These are phyloP conservation scores for Solanum chmielewskii DNA, from an alignment of 257 asterid genomes.

Conservation along the genomic window DNA sequence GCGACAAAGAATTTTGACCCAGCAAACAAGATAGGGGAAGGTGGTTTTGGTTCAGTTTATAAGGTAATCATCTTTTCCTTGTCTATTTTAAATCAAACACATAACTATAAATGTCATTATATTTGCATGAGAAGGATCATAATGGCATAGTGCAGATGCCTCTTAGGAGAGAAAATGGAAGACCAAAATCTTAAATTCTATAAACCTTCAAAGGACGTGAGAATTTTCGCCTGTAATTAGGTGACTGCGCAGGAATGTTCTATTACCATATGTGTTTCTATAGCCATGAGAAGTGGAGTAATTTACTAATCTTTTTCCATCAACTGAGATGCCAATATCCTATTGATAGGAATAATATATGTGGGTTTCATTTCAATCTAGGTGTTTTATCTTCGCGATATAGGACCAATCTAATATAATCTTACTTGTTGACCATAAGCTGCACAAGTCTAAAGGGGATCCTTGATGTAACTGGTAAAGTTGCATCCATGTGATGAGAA, in stretches of 20 bases:
- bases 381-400: neutral
- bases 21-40: constrained; percentile 83
- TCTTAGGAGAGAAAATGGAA: neutral
- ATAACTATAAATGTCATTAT: neutral
- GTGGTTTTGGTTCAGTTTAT: constrained; percentile 86
- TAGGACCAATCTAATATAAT: neutral
- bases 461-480: no score
- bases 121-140: neutral
- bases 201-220: neutral
- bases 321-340: neutral
- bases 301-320: neutral
- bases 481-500: no score
- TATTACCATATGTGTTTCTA: neutral
- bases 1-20: constrained; percentile 84
- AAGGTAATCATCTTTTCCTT: constrained; percentile 38
- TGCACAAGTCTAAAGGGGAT: neutral
- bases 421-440: neutral
- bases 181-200: neutral
- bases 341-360: neutral
- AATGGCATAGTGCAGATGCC: neutral
- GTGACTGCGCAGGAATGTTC: neutral
- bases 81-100: neutral
- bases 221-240: neutral
- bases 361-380: neutral
- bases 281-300: neutral